Conservation (phyloP, 2,329 filamentous ascomycete genomes). For the Microsporum ferrugineum region DNA sequence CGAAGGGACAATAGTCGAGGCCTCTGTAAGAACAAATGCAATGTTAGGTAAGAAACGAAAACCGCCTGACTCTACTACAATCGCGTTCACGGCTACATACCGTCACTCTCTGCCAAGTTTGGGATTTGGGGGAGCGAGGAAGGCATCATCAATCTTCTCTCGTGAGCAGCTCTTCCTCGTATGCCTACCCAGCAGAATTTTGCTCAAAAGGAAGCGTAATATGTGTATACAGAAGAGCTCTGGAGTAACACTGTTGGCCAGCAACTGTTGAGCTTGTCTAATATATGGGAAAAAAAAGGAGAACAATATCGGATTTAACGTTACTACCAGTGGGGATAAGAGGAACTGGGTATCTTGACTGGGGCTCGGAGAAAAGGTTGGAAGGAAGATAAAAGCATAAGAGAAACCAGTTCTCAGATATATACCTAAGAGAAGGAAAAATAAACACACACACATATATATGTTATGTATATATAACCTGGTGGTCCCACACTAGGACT, state of each 20-base stretch:
- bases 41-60: background rate
- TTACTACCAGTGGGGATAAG: background rate
- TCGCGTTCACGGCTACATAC: background rate
- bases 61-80: background rate
- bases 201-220: constrained; percentile 23
- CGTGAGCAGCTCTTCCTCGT: background rate
- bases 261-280: background rate
- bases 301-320: background rate
- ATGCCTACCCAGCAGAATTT: background rate
- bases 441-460: background rate
- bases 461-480: background rate
- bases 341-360: background rate
- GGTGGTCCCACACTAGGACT: background rate
- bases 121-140: background rate
- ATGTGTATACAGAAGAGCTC: constrained; percentile 28
- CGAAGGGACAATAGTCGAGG: background rate
- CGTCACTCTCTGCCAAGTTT: background rate
- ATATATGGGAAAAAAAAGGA: background rate
- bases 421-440: background rate
- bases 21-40: background rate
- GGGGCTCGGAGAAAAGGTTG: background rate
- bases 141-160: background rate
- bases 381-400: background rate
- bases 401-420: background rate
- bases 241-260: background rate